Base-by-base conservation (phyloP, 1,284 basidiomycete genomes). In the Wallemia mellicola region DNA sequence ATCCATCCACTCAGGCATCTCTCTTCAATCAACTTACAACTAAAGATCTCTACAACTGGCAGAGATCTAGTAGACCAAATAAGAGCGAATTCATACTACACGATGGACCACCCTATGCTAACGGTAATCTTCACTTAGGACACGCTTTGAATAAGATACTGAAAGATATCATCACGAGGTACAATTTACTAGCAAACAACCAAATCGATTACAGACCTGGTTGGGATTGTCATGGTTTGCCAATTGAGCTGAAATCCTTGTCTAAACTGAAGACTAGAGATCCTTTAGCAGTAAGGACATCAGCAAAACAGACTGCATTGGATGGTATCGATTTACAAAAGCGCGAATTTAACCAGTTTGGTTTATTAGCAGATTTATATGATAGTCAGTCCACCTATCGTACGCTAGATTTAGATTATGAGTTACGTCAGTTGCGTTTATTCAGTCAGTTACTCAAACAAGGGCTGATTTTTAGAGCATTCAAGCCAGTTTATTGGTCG, bases 191-290 rank as follows among this genome's bases (percentile, higher is more conserved):
- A 9, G 73, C 77, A 30, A 89, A 91, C 2, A 73, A 78, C 62
- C 77, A 78, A 62, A 82, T 98, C 27, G 81, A 91, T 66, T 96
- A 89, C 70, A 71, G 84, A 33, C 92, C 94, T 27, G 94, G 94
- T 2, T 99, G 89, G 88, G 94, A 99, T 68, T 98, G 92, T 67
- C 94, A 98, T 67, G 94, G 94, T 1, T 77, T 98, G 19, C 94
- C 94, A 0, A 95, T 99, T 63, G 89, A 94, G 69, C 85, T 87
- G 65, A 94, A 92, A 68, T 84, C 88, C 0, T 72, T 95, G 15
- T 61, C 15, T 2, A 33, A 38, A 2, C 9, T 17, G 28, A 19
- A 2, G 58, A 71, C 74, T 9, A 70, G 85, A 5, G 68, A 79
- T 1, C 73, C 83, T 0, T 68, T 71, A 2, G 70, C 72, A n/a